Evolutionary conservation across 2,329 filamentous ascomycete genomes (phyloP), one percentile per base, ranked within the genome.

Genomic region (Talaromyces islandicus): DNA sequence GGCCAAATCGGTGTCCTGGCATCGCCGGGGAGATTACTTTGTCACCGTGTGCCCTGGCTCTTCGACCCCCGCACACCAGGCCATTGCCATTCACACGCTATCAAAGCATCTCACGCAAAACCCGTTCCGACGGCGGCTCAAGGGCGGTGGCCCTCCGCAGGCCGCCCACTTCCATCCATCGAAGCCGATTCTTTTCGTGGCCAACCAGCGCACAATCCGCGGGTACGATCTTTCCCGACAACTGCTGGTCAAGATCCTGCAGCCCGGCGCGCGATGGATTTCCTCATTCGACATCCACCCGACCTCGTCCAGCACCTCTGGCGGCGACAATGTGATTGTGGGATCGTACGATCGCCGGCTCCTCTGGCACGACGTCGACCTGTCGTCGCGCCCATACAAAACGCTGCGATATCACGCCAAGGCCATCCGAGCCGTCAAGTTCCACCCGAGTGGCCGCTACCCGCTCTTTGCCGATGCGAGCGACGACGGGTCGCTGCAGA

Each of bases 331-430:
- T 71, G 77, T 99, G 59, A 90, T 97, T 61, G 91, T 97, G 11
- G 92, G 92, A 51, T 94, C 92, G 0, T 99, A 97, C 77, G 94
- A 99, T 77, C 88, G 92, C 65, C 87, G 93, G 53, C 82, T 99
- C 2, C 82, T 99, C 32, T 99, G 94, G 94, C 94, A 97, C 78
- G 94, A 99, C 77, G 83, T 97, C 58, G 94, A 99, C 67, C 85
- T 99, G 38, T 94, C 91, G 0, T 88, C 85, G 64, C 86, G 91
- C 55, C 94, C 94, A 0, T 97, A 96, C 81, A 97, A 97, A 81
- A 97, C 93, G 1, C 87, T 99, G 77, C 86, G 94, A 56, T 99
- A 97, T 80, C 94, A 99, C 78, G 80, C 85, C 63, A 90, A 96
- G 75, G 94, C 94, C 52, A 96, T 99, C 69, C 86, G 95, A 54